Conservation (phyloP, 345 rosid genomes). For the Moricandia arvensis region DNA sequence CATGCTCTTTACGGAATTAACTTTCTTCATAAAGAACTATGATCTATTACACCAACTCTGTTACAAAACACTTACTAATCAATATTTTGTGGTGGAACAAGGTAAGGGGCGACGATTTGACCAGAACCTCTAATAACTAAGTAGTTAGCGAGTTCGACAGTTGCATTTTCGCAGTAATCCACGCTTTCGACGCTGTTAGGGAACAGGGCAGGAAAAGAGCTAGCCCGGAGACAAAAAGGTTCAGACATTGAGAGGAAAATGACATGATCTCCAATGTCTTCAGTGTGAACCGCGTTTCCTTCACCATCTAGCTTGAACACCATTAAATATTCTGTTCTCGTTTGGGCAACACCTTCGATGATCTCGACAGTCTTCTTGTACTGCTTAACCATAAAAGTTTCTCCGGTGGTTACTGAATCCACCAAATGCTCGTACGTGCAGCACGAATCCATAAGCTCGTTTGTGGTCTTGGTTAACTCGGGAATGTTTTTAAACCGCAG, state of each 20-base stretch:
- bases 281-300: conserved; percentile 37
- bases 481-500: not conserved
- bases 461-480: not conserved
- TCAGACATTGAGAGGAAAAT: not conserved
- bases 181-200: too few species aligned
- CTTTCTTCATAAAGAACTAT: too few species aligned
- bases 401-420: not conserved
- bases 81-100: not conserved
- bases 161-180: not conserved
- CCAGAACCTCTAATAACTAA: not conserved
- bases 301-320: conserved; percentile 42
- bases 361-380: not conserved
- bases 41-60: too few species aligned
- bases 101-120: not conserved
- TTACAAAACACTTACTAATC: too few species aligned
- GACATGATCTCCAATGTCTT: not conserved
- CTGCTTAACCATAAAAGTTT: not conserved
- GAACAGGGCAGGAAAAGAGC: not conserved
- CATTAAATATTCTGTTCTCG: conserved; percentile 6
- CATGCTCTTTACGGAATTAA: too few species aligned
- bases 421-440: not conserved
- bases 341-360: not conserved
- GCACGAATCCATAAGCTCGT: not conserved
- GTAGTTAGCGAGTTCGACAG: not conserved
- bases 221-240: not conserved